These are phyloP conservation scores for Fraxinus sp. DNA, from an alignment of 305 asterid genomes.

Conservation along the genomic window DNA sequence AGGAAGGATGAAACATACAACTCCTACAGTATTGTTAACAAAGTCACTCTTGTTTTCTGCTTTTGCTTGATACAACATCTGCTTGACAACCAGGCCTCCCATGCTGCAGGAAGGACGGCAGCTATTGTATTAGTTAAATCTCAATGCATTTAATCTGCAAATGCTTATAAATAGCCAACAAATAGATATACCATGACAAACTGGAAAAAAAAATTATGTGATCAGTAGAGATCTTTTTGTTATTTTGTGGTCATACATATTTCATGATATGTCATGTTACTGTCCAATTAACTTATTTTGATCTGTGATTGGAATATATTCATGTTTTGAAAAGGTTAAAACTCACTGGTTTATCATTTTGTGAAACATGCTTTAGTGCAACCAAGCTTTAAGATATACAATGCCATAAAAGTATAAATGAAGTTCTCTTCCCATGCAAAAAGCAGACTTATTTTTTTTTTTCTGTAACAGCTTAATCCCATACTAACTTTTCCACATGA, in stretches of 20 bases:
- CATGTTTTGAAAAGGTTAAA: not conserved
- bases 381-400: not conserved
- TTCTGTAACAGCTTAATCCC: not conserved
- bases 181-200: not conserved
- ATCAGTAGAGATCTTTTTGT: constrained; percentile 1
- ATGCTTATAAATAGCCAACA: not conserved
- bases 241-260: not conserved
- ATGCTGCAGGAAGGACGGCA: constrained; percentile 60
- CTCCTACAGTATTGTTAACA: constrained; percentile 81
- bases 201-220: not conserved
- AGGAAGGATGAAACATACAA: constrained; percentile 52
- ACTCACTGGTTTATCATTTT: not conserved
- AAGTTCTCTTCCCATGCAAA: not conserved
- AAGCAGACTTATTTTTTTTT: not conserved
- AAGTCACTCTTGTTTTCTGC: constrained; percentile 67
- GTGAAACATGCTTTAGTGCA: not conserved
- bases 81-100: constrained; percentile 99
- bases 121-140: constrained; percentile 5
- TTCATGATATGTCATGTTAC: not conserved
- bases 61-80: constrained; percentile 86
- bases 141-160: constrained; percentile 6
- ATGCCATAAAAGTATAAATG: not conserved
- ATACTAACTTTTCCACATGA: not conserved
- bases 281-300: not conserved
- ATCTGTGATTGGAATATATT: not conserved